Evolutionary conservation across 208 protist genomes (phyloP).

Genomic region (Kentomonas sorsogonicus): DNA sequence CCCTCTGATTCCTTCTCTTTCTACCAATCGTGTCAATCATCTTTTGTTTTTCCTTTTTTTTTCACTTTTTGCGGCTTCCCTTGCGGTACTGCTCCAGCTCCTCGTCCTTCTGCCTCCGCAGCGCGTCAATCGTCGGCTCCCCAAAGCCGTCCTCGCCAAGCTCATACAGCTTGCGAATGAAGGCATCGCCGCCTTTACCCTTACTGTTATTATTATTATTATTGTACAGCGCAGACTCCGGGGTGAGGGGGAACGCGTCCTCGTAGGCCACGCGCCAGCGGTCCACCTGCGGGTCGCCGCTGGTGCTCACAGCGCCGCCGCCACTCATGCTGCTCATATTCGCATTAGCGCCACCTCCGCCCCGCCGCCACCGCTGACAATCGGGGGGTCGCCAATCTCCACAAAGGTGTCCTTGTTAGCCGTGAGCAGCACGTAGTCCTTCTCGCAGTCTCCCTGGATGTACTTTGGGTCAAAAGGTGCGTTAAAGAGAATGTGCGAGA

Average conservation of each 20-base stretch:
- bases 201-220: neutral
- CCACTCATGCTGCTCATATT: too few relatives aligned
- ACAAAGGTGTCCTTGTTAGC: slow-evolving; percentile 76
- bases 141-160: slow-evolving; percentile 58
- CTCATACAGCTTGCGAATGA: slow-evolving; percentile 66
- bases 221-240: slow-evolving; percentile 17
- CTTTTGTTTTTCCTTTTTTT: slow-evolving; percentile 12
- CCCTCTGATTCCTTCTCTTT: too few relatives aligned
- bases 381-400: slow-evolving; percentile 67
- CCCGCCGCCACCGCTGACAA: slow-evolving; percentile 19
- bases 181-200: slow-evolving; percentile 13
- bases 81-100: slow-evolving; percentile 83
- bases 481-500: slow-evolving; percentile 78
- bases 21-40: too few relatives aligned
- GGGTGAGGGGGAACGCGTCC: slow-evolving; percentile 47
- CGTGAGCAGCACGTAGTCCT: slow-evolving; percentile 55
- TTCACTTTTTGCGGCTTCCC: slow-evolving; percentile 19
- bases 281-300: slow-evolving; percentile 74
- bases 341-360: too few relatives aligned
- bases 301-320: too few relatives aligned
- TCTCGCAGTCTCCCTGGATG: slow-evolving; percentile 65
- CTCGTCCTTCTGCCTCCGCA: slow-evolving; percentile 85
- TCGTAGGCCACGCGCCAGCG: slow-evolving; percentile 80
- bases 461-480: slow-evolving; percentile 63
- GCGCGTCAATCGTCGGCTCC: slow-evolving; percentile 71